Evolutionary conservation across 768 basidiomycete species (phyloP).

Genomic region (Lentinula guzmanii): DNA sequence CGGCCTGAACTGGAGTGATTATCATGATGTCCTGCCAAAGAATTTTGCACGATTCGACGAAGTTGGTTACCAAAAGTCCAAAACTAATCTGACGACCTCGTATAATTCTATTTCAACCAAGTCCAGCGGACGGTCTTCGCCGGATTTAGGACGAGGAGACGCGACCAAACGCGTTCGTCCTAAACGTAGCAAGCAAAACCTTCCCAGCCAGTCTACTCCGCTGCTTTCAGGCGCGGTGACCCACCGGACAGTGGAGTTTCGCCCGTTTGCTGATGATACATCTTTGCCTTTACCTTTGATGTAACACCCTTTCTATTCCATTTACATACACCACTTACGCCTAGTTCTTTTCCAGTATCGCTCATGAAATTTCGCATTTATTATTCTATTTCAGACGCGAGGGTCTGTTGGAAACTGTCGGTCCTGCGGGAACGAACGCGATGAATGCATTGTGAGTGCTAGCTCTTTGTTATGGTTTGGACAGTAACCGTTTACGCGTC

Average conservation of each 20-base stretch:
- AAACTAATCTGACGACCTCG: slow-evolving; percentile 23
- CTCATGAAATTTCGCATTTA: slow-evolving; percentile 67
- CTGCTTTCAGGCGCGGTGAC: slow-evolving; percentile 42
- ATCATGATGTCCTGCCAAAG: slow-evolving; percentile 57
- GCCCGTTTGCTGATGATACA: slow-evolving; percentile 49
- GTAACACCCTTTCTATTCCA: slow-evolving; percentile 25
- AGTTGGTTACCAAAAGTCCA: slow-evolving; percentile 30
- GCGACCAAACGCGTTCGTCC: slow-evolving; percentile 65
- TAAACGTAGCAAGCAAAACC: slow-evolving; percentile 63
- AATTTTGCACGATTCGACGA: slow-evolving; percentile 48
- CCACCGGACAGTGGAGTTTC: slow-evolving; percentile 55
- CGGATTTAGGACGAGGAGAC: slow-evolving; percentile 22
- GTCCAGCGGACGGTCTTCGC: slow-evolving; percentile 22
- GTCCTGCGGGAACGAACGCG: slow-evolving; percentile 83
- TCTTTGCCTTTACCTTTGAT: slow-evolving; percentile 80
- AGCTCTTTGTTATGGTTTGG: slow-evolving; percentile 1
- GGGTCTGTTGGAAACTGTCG: slow-evolving; percentile 83
- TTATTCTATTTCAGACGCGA: slow-evolving; percentile 74
- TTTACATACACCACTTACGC: background rate
- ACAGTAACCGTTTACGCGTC: background rate
- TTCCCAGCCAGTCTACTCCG: slow-evolving; percentile 48
- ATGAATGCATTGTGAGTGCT: slow-evolving; percentile 59
- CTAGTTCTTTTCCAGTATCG: slow-evolving; percentile 44
- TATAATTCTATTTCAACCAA: slow-evolving; percentile 33
- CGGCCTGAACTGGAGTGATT: slow-evolving; percentile 65